Conservation (phyloP, 192 early-diverging fungal species). For the Mortierella antarctica region DNA sequence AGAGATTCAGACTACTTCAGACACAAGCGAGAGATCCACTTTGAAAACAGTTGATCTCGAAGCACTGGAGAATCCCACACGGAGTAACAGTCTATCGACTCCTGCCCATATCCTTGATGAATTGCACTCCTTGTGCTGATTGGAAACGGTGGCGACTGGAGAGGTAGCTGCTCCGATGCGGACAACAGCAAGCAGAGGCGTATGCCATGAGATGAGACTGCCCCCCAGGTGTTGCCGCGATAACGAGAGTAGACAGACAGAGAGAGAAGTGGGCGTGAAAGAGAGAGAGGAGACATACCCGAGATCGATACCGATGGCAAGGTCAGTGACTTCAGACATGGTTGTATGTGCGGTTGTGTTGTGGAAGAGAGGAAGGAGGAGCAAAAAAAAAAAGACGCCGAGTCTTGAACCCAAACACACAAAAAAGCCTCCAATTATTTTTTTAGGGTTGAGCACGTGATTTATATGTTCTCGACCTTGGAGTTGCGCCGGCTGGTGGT, state of each 20-base stretch:
- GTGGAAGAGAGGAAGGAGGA: slow-evolving; percentile 15
- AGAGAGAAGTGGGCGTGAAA: neutral
- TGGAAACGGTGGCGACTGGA: no score
- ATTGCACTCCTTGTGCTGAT: no score
- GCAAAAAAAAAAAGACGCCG: slow-evolving; percentile 10
- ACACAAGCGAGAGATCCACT: no score
- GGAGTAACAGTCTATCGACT: no score
- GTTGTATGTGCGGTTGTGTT: slow-evolving; percentile 3
- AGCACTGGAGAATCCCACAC: no score
- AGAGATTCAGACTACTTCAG: no score
- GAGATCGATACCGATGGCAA: slow-evolving; percentile 52
- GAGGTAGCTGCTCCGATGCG: no score
- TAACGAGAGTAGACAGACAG: neutral
- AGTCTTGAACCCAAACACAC: neutral
- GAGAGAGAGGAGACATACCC: slow-evolving; percentile 22
- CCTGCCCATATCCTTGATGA: no score
- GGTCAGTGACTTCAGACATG: slow-evolving; percentile 51
- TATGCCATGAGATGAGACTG: no score
- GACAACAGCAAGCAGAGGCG: no score
- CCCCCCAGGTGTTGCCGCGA: no score
- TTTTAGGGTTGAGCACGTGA: neutral
- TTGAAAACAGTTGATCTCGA: no score
- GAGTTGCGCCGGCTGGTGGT: slow-evolving; percentile 10
- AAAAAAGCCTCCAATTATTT: neutral
- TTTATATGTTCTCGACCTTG: neutral